Base-by-base conservation (phyloP, 2,329 filamentous ascomycete genomes). In the Rutstroemia sp. region DNA sequence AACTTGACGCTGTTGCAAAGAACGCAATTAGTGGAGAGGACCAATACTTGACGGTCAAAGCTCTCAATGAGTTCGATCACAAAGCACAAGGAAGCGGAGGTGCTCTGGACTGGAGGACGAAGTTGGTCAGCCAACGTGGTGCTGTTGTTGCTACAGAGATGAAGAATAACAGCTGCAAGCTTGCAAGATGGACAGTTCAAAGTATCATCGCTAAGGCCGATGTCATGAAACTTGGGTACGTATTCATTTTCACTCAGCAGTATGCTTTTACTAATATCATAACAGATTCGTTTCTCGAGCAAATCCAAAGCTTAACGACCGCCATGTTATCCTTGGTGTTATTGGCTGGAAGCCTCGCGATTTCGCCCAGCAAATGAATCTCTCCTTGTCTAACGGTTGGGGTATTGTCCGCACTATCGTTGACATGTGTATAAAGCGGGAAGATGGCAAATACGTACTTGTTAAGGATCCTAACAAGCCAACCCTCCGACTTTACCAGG, bases 131-230 rank as follows among this genome's bases (percentile, higher is more conserved):
- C 67, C 92, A 96, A 78, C 88, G 94, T 69, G 94, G 94, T 84
- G 94, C 94, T 57, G 92, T 99, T 45, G 88, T 99, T 25, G 94
- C 94, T 19, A 99, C 94, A 12, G 94, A 99, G 79, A 99, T 99
- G 94, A 99, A 99, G 89, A 99, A 99, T 84, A 99, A 99, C 83
- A 91, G 86, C 71, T 95, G 90, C 87, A 99, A 99, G 80, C 86
- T 99, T 61, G 94, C 94, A 58, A 82, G 94, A 72, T 99, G 94
- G 94, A 96, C 94, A 34, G 90, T 92, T 45, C 94, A 99, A 79
- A 90, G 88, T 70, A 96, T 99, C 70, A 83, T 99, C 58, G 92
- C 92, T 72, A 92, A 92, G 77, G 92, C 94, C n/a, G 94, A 99
- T 71, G 80, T 91, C 64, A 96, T 99, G 91, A 99, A 97, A 80